These are phyloP conservation scores for Botrytis pseudocinerea DNA, from an alignment of 2,329 filamentous ascomycete genomes.

Conservation along the genomic window DNA sequence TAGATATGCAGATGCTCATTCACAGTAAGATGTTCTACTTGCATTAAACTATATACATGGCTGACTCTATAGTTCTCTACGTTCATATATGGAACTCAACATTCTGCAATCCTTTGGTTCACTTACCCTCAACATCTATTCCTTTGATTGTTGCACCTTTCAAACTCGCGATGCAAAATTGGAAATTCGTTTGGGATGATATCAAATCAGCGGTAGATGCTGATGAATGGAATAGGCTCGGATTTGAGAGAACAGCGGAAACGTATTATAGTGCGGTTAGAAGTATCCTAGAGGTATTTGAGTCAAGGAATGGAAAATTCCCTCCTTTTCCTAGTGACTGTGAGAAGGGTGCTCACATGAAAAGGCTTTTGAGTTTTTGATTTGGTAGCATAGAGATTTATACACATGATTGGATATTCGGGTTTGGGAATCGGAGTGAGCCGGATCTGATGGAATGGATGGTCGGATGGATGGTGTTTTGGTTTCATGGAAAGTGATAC, in stretches of 20 bases:
- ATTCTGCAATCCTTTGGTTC: slow-evolving; percentile 35
- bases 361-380: slow-evolving; percentile 34
- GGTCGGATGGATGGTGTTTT: background rate
- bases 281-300: slow-evolving; percentile 33
- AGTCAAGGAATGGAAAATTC: slow-evolving; percentile 33
- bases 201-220: slow-evolving; percentile 28
- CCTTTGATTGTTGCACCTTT: slow-evolving; percentile 32
- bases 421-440: background rate
- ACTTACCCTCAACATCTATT: slow-evolving; percentile 28
- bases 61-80: slow-evolving; percentile 34
- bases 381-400: background rate
- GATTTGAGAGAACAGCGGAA: slow-evolving; percentile 39
- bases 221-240: slow-evolving; percentile 37
- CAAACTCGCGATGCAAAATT: slow-evolving; percentile 36
- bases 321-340: slow-evolving; percentile 37
- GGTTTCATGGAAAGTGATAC: background rate
- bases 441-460: background rate
- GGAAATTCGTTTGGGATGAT: slow-evolving; percentile 39
- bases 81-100: slow-evolving; percentile 37
- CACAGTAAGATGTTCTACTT: slow-evolving; percentile 32
- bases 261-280: slow-evolving; percentile 36
- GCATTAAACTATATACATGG: background rate
- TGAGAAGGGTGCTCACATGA: slow-evolving; percentile 38
- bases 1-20: slow-evolving; percentile 41
- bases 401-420: background rate